Percentiles rank a stretch among this genome's conserved stretches.
phyloP scores from a whole-genome alignment of 495 filamentous ascomycete species.

The Penicillium dipodomyicola region DNA sequence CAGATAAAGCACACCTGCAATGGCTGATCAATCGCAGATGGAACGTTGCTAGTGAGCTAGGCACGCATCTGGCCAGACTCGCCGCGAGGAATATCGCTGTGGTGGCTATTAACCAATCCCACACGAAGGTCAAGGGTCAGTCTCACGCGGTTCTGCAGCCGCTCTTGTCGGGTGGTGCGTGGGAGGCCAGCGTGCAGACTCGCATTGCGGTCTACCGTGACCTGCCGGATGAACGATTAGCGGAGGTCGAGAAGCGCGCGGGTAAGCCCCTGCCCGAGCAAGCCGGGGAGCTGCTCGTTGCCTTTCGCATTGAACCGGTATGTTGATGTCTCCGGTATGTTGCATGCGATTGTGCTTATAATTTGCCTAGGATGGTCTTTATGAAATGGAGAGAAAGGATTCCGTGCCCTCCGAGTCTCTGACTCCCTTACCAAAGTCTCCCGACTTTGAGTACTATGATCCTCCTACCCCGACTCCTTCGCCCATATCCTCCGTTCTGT shows the following conservation, averaged over 20 bases:
- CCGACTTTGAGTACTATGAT: conserved; percentile 15
- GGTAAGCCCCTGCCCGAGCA: conserved; percentile 35
- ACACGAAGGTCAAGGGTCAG: conserved; percentile 61
- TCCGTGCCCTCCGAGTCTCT: not conserved
- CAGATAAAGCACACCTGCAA: conserved; percentile 41
- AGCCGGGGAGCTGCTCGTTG: conserved; percentile 36
- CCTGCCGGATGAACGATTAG: conserved; percentile 40
- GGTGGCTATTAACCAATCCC: conserved; percentile 66
- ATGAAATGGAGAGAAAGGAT: conserved; percentile 14
- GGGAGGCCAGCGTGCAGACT: conserved; percentile 67
- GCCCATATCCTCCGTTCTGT: conserved; percentile 5
- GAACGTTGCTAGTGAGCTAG: conserved; percentile 58
- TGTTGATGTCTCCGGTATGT: conserved; percentile 6
- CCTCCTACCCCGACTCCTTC: conserved; percentile 6
- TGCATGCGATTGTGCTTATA: not conserved
- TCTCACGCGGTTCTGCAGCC: conserved; percentile 64
- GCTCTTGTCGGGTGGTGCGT: conserved; percentile 61
- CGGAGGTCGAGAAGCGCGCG: conserved; percentile 46
- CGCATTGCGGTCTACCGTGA: conserved; percentile 71
- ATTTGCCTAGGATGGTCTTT: conserved; percentile 31
- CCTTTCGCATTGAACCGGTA: conserved; percentile 44
- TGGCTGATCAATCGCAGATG: conserved; percentile 62
- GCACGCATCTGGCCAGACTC: conserved; percentile 59
- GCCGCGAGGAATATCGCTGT: conserved; percentile 68
- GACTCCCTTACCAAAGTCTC: conserved; percentile 3